Conservation (phyloP, 352 stramenopile species). For the Phytophthora gonapodyides region DNA sequence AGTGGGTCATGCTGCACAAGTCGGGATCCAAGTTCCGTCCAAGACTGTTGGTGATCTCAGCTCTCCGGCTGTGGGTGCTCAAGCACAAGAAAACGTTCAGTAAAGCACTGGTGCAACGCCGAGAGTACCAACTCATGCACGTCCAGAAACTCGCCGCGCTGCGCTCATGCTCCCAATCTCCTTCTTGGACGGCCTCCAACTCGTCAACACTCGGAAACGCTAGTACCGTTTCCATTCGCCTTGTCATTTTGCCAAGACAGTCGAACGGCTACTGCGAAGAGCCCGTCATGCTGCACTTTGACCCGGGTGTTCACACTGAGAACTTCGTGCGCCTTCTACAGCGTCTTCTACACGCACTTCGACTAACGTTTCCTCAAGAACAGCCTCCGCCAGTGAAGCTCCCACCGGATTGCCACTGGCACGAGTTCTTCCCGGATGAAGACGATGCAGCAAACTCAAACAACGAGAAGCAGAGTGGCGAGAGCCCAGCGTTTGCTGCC, state of each 20-base stretch:
- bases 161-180: slow-evolving; percentile 13
- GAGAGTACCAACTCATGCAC: slow-evolving; percentile 55
- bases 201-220: slow-evolving; percentile 11
- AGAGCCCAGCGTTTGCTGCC: slow-evolving; percentile 31
- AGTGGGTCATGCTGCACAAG: slow-evolving; percentile 65
- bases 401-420: slow-evolving; percentile 50
- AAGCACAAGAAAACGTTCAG: slow-evolving; percentile 55
- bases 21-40: slow-evolving; percentile 43
- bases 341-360: slow-evolving; percentile 50
- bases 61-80: slow-evolving; percentile 55
- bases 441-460: not conserved
- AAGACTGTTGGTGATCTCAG: slow-evolving; percentile 60
- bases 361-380: slow-evolving; percentile 50
- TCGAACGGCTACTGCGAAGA: slow-evolving; percentile 12
- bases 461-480: slow-evolving; percentile 16
- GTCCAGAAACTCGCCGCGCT: slow-evolving; percentile 47
- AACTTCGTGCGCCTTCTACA: slow-evolving; percentile 59
- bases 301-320: slow-evolving; percentile 60
- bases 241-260: slow-evolving; percentile 27
- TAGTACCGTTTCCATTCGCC: slow-evolving; percentile 39
- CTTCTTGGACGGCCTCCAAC: not conserved
- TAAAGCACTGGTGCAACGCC: slow-evolving; percentile 34
- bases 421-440: slow-evolving; percentile 49
- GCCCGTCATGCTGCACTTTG: slow-evolving; percentile 46
- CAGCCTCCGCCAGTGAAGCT: slow-evolving; percentile 38